Base-by-base conservation (phyloP, 768 basidiomycete genomes). In the Kondoa subrosea region DNA sequence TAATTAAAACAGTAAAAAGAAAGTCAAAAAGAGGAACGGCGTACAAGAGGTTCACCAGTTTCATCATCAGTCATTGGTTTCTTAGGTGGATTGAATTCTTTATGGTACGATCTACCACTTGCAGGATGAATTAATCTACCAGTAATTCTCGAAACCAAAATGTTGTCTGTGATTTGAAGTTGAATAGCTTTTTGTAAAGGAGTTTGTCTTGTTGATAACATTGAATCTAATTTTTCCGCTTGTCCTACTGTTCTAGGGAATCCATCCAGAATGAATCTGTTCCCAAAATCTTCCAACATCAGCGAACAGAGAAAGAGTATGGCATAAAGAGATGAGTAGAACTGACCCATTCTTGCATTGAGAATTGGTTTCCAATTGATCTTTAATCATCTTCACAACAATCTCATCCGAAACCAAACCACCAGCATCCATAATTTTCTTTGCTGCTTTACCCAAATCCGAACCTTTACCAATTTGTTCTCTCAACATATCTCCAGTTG, bases 401-500 rank as follows among this genome's bases (percentile, higher is more conserved):
- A 97, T 92, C 67, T 97, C 91, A 76, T 99, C 95, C 57, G 85
- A 82, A 66, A 99, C 91, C 67, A 99, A 84, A n/a, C 87, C 89
- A 50, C 95, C 95, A 27, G 84, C 82, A 77, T 97, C 93, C 88
- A 99, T 95, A 76, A 97, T 85, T 78, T 91, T 91, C 83, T 99
- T 97, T 25, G 95, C 95, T 74, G 88, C 83, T 59, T 87, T 79
- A 70, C 95, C 95, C 56, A 99, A 84, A 57, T 83, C 80, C 2
- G 95, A 95, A 80, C 92, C 87, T 76, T 85, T 78, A 34, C 84
- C 75, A 69, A 99, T 91, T 78, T 99, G 91, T 71, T 91, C 89
- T 63, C 95, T 87, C 68, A 99, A 82, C 91, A 99, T 93, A 81
- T 99, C 95, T 25, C 95, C 95, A 32, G 95, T 99, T 29, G 95